Evolutionary conservation across 306 rosid genomes (phyloP).

Genomic region (Prunus davidiana): DNA sequence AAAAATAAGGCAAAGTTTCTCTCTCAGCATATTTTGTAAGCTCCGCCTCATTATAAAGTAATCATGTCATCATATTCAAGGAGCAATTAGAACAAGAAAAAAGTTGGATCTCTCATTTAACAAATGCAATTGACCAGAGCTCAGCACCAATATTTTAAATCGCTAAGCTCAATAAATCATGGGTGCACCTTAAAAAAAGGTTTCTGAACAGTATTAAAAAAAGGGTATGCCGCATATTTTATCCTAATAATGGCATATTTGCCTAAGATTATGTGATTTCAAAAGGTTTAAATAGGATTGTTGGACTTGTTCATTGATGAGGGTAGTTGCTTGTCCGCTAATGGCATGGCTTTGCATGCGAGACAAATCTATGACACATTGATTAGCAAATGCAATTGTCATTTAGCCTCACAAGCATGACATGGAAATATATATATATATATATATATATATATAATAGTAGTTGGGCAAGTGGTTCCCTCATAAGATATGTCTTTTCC

Average conservation of each 20-base stretch:
- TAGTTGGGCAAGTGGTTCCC: not conserved
- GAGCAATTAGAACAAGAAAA: slow-evolving; percentile 15
- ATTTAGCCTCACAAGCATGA: not conserved
- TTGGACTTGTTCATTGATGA: slow-evolving; percentile 16
- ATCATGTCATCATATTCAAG: slow-evolving; percentile 22
- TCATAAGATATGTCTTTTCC: not conserved
- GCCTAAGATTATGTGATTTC: not conserved
- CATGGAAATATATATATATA: not conserved
- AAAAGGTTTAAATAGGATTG: not conserved
- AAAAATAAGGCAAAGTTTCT: not conserved
- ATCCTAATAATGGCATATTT: slow-evolving; percentile 11
- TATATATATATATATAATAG: not conserved
- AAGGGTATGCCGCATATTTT: not conserved
- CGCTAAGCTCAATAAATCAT: slow-evolving; percentile 1
- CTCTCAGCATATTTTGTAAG: slow-evolving; percentile 23
- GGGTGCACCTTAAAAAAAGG: not conserved
- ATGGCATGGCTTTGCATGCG: not conserved
- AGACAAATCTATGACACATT: not conserved
- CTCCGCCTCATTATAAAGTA: slow-evolving; percentile 10
- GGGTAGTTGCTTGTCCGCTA: slow-evolving; percentile 14
- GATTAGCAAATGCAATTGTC: slow-evolving; percentile 1
- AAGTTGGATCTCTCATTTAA: not conserved
- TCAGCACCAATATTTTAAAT: slow-evolving; percentile 6
- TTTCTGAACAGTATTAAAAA: not conserved
- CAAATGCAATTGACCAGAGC: slow-evolving; percentile 11